These are phyloP conservation scores for Tripidium arundinaceum DNA, from an alignment of 202 grass and related monocot genomes.

Conservation along the genomic window DNA sequence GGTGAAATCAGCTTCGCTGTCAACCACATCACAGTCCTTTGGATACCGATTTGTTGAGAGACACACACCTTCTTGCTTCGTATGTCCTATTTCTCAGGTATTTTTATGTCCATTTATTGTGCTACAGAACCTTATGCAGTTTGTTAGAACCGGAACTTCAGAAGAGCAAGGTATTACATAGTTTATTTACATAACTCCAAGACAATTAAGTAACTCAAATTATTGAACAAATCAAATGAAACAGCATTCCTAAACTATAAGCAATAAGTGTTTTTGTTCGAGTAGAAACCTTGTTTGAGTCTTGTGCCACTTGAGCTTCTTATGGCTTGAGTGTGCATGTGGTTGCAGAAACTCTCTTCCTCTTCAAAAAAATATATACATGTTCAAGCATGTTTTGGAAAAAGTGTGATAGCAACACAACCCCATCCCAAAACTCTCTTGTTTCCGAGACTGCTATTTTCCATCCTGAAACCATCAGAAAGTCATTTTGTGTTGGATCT, in stretches of 20 bases:
- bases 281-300: background rate
- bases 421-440: too few relatives aligned
- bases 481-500: too few relatives aligned
- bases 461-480: too few relatives aligned
- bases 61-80: conserved; percentile 51
- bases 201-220: background rate
- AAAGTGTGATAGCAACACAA: too few relatives aligned
- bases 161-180: background rate
- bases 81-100: conserved; percentile 82
- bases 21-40: conserved; percentile 11
- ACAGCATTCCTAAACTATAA: background rate
- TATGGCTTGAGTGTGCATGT: background rate
- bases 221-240: background rate
- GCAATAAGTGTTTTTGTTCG: background rate
- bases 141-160: background rate
- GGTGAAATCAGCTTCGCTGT: conserved; percentile 42
- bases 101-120: background rate
- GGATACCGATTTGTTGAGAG: conserved; percentile 1
- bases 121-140: background rate
- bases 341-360: too few relatives aligned
- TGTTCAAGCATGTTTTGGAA: too few relatives aligned
- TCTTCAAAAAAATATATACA: too few relatives aligned
- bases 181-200: background rate
- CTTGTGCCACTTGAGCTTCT: background rate
- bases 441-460: too few relatives aligned